Evolutionary conservation across 2,329 filamentous ascomycete genomes (phyloP), one percentile per base, ranked within the genome.

Genomic region (Xylaria sp.): DNA sequence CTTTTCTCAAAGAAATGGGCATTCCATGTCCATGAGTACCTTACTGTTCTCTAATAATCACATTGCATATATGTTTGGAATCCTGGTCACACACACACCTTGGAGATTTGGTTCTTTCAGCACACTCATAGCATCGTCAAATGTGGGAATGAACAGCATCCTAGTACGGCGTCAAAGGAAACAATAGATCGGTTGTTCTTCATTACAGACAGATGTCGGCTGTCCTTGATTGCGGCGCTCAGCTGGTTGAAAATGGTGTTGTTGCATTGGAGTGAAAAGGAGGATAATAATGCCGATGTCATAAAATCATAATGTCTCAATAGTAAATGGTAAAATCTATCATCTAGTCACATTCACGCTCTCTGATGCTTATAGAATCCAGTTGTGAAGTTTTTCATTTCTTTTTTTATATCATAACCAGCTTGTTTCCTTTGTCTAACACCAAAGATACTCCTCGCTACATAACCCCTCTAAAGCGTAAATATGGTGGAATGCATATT

Each of bases 301-400:
- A 71, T 70, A 72, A 59, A 72, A 75, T 72, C 69, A 70, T 76
- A 76, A 76, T 76, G 74, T 75, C 72, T 76, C 70, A 74, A 76
- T 76, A 76, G 66, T 71, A 74, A 72, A 69, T 9, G 25, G 25
- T 54, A 20, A 61, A 61, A 58, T 32, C 18, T 54, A 61, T 57
- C 52, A 48, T 28, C 34, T 64, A 23, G 23, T 67, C 52, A 62
- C 15, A 55, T 34, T 28, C 6, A 34, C 34, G 34, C 37, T 28
- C 18, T 20, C 25, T 25, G 18, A 57, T 63, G 3, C 18, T 39
- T 8, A 25, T 59, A 3, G 34, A 6, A 1, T 46, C 7, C 39
- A 23, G 5, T 34, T 57, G 20, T 48, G 12, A 66, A 3, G 3
- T 23, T 51, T 44, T 4, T 51, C 8, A 48, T 23, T 20, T 23